A percentile compares a stretch with the other conserved stretches of the same genome.
These are phyloP conservation scores for Pythium dissotocum DNA, from an alignment of 352 stramenopile species.

Conservation along the genomic window DNA sequence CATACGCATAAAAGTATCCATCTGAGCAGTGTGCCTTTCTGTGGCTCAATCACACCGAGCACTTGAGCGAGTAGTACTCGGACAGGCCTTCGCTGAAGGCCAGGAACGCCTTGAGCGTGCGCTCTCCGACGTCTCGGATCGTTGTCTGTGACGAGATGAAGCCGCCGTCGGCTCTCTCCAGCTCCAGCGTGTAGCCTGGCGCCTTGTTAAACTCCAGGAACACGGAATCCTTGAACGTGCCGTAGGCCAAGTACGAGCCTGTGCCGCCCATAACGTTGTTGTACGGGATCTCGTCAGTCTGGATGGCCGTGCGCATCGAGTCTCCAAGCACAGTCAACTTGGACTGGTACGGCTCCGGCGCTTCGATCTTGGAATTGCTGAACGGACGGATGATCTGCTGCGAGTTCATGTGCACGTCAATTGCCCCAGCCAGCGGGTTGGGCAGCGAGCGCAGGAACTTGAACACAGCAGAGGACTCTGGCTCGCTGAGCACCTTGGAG, in stretches of 20 bases:
- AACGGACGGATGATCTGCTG: constrained; percentile 21
- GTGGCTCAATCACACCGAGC: not conserved
- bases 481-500: constrained; percentile 32
- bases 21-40: not conserved
- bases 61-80: constrained; percentile 9
- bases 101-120: constrained; percentile 23
- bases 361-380: constrained; percentile 22
- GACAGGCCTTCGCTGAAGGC: constrained; percentile 24
- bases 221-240: constrained; percentile 28
- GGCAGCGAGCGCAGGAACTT: constrained; percentile 25
- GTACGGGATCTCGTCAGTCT: constrained; percentile 14
- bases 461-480: constrained; percentile 27
- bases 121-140: constrained; percentile 26
- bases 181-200: constrained; percentile 25
- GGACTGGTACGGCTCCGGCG: constrained; percentile 26
- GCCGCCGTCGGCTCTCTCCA: constrained; percentile 13
- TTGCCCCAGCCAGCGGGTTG: constrained; percentile 14
- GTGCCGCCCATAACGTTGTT: constrained; percentile 23
- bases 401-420: constrained; percentile 29
- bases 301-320: constrained; percentile 13
- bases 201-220: constrained; percentile 19
- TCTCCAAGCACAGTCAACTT: constrained; percentile 27
- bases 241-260: constrained; percentile 21
- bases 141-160: constrained; percentile 25
- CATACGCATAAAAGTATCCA: not conserved